phyloP scores from a whole-genome alignment of 139 green algal species.

The Pycnococcus provasolii region DNA sequence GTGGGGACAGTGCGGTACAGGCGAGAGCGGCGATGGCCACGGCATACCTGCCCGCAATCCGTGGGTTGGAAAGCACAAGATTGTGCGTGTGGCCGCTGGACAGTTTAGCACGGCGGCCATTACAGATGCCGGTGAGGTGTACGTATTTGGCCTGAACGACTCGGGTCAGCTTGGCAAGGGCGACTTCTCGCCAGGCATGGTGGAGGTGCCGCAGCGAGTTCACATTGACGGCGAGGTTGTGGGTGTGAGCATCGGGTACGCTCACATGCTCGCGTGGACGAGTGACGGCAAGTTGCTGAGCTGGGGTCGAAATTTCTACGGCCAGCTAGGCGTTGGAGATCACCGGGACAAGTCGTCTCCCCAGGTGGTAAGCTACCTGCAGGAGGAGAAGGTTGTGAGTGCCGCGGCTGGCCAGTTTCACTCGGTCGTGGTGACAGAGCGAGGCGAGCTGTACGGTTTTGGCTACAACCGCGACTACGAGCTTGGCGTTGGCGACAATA shows the following conservation, averaged over 20 bases:
- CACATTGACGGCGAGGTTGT: slow-evolving; percentile 15
- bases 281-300: slow-evolving; percentile 37
- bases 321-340: slow-evolving; percentile 37
- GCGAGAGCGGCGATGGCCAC: not conserved
- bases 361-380: slow-evolving; percentile 20
- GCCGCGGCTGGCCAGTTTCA: slow-evolving; percentile 23
- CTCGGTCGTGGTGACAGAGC: slow-evolving; percentile 17
- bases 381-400: slow-evolving; percentile 16
- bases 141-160: slow-evolving; percentile 25
- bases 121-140: slow-evolving; percentile 20
- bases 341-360: slow-evolving; percentile 26
- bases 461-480: slow-evolving; percentile 18
- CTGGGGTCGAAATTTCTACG: slow-evolving; percentile 47
- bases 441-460: slow-evolving; percentile 25
- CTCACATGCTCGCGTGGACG: slow-evolving; percentile 42
- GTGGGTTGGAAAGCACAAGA: slow-evolving; percentile 13
- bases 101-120: slow-evolving; percentile 23
- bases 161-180: slow-evolving; percentile 24
- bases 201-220: slow-evolving; percentile 18
- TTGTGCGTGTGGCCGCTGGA: slow-evolving; percentile 5
- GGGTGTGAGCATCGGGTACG: slow-evolving; percentile 30
- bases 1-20: slow-evolving; percentile 16
- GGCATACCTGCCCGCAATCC: not conserved
- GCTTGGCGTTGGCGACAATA: slow-evolving; percentile 27
- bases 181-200: slow-evolving; percentile 11